Evolutionary conservation across 345 rosid species (phyloP).

Genomic region (Sisymbrium irio): DNA sequence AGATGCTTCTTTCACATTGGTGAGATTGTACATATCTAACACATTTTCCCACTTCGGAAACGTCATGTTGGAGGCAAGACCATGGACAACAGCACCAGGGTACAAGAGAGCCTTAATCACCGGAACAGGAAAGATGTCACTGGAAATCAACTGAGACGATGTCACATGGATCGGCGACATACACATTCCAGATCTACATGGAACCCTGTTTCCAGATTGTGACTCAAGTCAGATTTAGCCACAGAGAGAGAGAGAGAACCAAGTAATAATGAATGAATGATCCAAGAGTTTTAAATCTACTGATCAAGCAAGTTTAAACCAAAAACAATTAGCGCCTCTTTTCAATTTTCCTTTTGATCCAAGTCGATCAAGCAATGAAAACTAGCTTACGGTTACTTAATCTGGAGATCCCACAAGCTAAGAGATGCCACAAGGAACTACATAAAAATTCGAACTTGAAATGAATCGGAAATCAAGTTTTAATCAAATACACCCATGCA

Average conservation of each 20-base stretch:
- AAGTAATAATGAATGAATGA: neutral
- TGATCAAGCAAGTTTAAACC: conserved; percentile 7
- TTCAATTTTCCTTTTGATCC: neutral
- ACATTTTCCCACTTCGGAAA: conserved; percentile 76
- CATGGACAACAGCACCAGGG: conserved; percentile 75
- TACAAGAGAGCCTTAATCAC: conserved; percentile 71
- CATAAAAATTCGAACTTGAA: conserved; percentile 6
- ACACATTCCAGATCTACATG: conserved; percentile 95
- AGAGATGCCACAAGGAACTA: neutral
- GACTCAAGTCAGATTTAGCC: neutral
- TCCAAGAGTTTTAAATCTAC: neutral
- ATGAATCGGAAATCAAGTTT: neutral
- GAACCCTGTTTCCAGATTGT: conserved; percentile 47
- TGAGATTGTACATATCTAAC: conserved; percentile 65
- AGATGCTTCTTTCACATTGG: conserved; percentile 64
- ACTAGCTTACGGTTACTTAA: neutral
- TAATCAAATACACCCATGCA: neutral
- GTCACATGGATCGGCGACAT: conserved; percentile 83
- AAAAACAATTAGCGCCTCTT: neutral
- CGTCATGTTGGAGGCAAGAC: conserved; percentile 54
- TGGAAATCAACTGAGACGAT: conserved; percentile 88
- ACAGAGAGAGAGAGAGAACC: neutral
- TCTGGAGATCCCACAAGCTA: neutral
- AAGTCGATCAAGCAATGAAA: neutral
- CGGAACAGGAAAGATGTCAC: conserved; percentile 88